Evolutionary conservation across 805 yeast genomes (phyloP).

Genomic region (Kodamaea neixiangensis): DNA sequence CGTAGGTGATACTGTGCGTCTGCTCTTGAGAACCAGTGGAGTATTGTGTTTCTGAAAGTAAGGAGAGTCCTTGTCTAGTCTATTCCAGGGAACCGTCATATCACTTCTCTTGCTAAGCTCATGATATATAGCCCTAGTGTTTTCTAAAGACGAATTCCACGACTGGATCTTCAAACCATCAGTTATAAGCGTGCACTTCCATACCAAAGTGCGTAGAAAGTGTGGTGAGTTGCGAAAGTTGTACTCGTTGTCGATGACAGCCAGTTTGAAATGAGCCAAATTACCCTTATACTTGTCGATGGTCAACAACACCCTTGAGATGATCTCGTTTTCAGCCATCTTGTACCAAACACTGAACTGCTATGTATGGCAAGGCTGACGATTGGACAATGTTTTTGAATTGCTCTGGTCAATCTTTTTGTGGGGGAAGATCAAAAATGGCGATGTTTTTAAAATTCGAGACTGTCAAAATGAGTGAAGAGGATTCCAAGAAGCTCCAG

Average conservation of each 20-base stretch:
- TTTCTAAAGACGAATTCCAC: conserved; percentile 34
- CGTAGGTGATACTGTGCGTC: not conserved
- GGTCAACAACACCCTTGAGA: conserved; percentile 38
- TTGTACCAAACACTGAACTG: not conserved
- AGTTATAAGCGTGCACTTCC: conserved; percentile 41
- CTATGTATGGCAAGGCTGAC: not conserved
- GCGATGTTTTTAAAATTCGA: not conserved
- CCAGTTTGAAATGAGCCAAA: conserved; percentile 24
- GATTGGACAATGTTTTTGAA: not conserved
- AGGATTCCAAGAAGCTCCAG: conserved; percentile 22
- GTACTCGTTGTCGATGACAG: conserved; percentile 33
- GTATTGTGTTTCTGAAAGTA: conserved; percentile 20
- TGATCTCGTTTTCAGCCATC: conserved; percentile 33
- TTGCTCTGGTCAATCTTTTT: conserved; percentile 1
- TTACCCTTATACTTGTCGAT: conserved; percentile 38
- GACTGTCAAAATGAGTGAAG: conserved; percentile 1
- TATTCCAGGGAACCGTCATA: conserved; percentile 41
- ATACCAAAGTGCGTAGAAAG: conserved; percentile 36
- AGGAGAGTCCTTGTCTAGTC: conserved; percentile 29
- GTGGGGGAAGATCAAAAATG: not conserved
- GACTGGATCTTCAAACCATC: conserved; percentile 34
- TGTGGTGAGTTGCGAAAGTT: conserved; percentile 18
- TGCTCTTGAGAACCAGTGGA: conserved; percentile 1
- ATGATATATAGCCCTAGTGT: conserved; percentile 36
- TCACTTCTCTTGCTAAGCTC: conserved; percentile 30